Percentiles rank a stretch among this genome's conserved stretches.
Conservation (phyloP, 2,329 filamentous ascomycete genomes). For the Penicillium sp. region DNA sequence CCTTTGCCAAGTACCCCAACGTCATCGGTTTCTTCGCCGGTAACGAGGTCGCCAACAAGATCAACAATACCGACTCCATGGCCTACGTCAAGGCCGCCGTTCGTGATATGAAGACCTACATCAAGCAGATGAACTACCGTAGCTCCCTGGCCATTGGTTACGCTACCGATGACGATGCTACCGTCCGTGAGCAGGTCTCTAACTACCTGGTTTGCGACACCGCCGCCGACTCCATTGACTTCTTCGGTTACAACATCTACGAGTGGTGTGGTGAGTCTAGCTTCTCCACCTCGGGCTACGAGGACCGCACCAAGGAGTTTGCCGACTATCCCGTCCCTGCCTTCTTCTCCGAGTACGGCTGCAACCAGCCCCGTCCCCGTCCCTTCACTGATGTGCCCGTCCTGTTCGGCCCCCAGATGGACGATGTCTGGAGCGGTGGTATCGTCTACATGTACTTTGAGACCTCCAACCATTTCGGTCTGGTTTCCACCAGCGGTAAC, state of each 20-base stretch:
- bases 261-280: constrained; percentile 93
- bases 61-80: constrained; percentile 86
- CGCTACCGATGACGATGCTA: constrained; percentile 89
- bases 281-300: constrained; percentile 78
- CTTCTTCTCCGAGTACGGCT: constrained; percentile 99
- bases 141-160: constrained; percentile 83
- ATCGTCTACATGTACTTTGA: constrained; percentile 99
- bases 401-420: constrained; percentile 83
- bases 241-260: constrained; percentile 99
- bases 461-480: constrained; percentile 82
- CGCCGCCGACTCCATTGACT: constrained; percentile 76
- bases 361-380: constrained; percentile 76
- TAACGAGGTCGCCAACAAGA: constrained; percentile 92
- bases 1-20: constrained; percentile 82
- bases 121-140: constrained; percentile 78
- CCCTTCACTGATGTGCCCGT: constrained; percentile 83
- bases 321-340: constrained; percentile 86
- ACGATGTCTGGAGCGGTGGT: constrained; percentile 85
- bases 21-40: constrained; percentile 97
- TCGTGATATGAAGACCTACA: constrained; percentile 93
- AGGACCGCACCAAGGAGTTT: constrained; percentile 85
- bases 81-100: constrained; percentile 98
- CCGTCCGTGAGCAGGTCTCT: constrained; percentile 80
- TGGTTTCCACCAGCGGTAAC: constrained; percentile 67
- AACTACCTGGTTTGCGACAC: constrained; percentile 92